Evolutionary conservation across 306 rosid genomes (phyloP).

Genomic region (Argentina anserina): DNA sequence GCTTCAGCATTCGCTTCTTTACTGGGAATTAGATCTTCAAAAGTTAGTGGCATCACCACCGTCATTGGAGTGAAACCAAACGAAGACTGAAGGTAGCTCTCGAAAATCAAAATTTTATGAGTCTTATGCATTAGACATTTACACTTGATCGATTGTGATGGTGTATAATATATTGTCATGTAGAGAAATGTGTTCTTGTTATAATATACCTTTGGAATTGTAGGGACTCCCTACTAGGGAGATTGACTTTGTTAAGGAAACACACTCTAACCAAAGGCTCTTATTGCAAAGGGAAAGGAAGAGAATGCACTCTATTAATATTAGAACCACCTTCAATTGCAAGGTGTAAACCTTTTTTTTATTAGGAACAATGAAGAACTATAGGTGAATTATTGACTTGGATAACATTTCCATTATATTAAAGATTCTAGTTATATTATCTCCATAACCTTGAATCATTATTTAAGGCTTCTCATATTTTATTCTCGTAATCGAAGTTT

Average conservation of each 20-base stretch:
- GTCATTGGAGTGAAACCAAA: no score
- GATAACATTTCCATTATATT: not conserved
- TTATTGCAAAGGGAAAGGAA: slow-evolving; percentile 75
- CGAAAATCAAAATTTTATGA: no score
- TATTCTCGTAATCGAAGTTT: not conserved
- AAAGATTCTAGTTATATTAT: slow-evolving; percentile 19
- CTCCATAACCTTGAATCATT: slow-evolving; percentile 22
- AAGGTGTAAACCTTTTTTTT: not conserved
- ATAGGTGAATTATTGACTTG: not conserved
- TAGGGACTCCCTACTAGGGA: no score
- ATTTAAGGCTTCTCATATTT: not conserved
- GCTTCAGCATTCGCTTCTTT: no score
- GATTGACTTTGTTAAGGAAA: slow-evolving; percentile 79
- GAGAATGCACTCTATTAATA: slow-evolving; percentile 73
- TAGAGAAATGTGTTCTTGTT: not conserved
- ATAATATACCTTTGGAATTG: slow-evolving; percentile 7
- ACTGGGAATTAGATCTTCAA: no score
- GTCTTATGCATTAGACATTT: no score
- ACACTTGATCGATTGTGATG: no score
- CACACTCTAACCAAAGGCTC: slow-evolving; percentile 87
- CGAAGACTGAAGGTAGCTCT: no score
- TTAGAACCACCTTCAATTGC: slow-evolving; percentile 20
- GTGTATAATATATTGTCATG: no score
- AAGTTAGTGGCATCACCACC: no score
- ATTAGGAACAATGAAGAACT: not conserved